A percentile compares a stretch with the other conserved stretches of the same genome.
These are phyloP conservation scores for Mycosarcoma maydis DNA, from an alignment of 1,284 basidiomycete species.

Conservation along the genomic window DNA sequence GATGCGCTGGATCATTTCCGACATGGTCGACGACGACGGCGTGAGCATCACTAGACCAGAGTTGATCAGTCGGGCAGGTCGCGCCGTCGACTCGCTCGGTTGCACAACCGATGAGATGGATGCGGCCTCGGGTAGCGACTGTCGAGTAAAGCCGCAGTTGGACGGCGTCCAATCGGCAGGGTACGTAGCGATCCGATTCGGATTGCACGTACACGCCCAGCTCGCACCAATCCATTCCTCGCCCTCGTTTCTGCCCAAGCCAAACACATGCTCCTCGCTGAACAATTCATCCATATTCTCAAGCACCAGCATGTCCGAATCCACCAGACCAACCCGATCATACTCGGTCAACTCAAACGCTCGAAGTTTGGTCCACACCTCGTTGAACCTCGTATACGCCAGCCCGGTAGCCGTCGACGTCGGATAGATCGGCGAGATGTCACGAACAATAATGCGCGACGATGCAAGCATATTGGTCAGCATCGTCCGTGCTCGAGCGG, in stretches of 20 bases:
- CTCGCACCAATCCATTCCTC: conserved; percentile 80
- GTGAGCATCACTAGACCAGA: conserved; percentile 85
- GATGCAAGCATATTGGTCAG: conserved; percentile 33
- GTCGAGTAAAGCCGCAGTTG: conserved; percentile 83
- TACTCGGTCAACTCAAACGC: conserved; percentile 60
- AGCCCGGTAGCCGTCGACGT: conserved; percentile 10
- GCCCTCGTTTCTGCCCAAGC: conserved; percentile 68
- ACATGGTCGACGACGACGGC: conserved; percentile 74
- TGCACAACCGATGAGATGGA: conserved; percentile 68
- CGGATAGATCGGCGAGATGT: conserved; percentile 47
- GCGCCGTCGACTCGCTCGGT: conserved; percentile 71
- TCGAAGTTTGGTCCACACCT: conserved; percentile 65
- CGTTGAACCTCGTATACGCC: conserved; percentile 52
- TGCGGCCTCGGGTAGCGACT: conserved; percentile 66
- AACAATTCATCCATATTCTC: conserved; percentile 92
- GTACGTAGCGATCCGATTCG: conserved; percentile 82
- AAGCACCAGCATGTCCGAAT: conserved; percentile 89
- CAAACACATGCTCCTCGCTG: conserved; percentile 64
- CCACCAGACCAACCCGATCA: conserved; percentile 83
- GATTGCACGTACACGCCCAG: conserved; percentile 94
- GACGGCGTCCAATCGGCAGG: conserved; percentile 87
- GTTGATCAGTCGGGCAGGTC: conserved; percentile 83
- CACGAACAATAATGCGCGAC: conserved; percentile 22
- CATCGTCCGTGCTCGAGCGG: conserved; percentile 21
- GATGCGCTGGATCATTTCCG: conserved; percentile 74